A percentile compares a stretch with the other conserved stretches of the same genome.
These are phyloP conservation scores for Botrytis porri DNA, from an alignment of 2,329 filamentous ascomycete species.

Conservation along the genomic window DNA sequence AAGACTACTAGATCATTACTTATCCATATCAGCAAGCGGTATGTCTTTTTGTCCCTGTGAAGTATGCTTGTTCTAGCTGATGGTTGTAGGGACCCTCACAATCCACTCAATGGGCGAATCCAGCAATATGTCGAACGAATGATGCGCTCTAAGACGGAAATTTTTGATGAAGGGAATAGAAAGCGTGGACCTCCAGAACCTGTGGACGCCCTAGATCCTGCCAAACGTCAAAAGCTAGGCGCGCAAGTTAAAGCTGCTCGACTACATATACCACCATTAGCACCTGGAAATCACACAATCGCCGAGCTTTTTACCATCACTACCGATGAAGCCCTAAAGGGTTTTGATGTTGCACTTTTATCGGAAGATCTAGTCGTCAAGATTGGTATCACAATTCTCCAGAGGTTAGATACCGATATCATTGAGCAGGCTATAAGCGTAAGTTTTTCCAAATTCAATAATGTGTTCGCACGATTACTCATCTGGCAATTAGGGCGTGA, in stretches of 20 bases:
- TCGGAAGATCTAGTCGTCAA: slow-evolving; percentile 72
- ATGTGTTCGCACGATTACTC: slow-evolving; percentile 13
- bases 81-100: slow-evolving; percentile 67
- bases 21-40: slow-evolving; percentile 78
- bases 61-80: slow-evolving; percentile 29
- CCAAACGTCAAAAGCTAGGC: slow-evolving; percentile 77
- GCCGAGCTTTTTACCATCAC: slow-evolving; percentile 87
- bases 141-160: slow-evolving; percentile 72
- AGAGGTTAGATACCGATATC: slow-evolving; percentile 64
- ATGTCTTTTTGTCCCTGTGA: slow-evolving; percentile 33
- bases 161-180: slow-evolving; percentile 73
- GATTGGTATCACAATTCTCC: slow-evolving; percentile 77
- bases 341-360: slow-evolving; percentile 80
- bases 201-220: slow-evolving; percentile 66
- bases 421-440: slow-evolving; percentile 73
- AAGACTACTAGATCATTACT: slow-evolving; percentile 84
- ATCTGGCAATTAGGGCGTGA: slow-evolving; percentile 45
- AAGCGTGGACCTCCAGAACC: slow-evolving; percentile 75
- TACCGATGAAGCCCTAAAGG: slow-evolving; percentile 66
- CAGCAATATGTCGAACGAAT: slow-evolving; percentile 84
- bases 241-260: slow-evolving; percentile 43
- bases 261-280: slow-evolving; percentile 59
- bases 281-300: slow-evolving; percentile 71
- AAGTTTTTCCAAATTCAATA: slow-evolving; percentile 39
- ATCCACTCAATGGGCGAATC: slow-evolving; percentile 72